Evolutionary conservation across 331 rosid genomes (phyloP).

Genomic region (Arachis monticola): DNA sequence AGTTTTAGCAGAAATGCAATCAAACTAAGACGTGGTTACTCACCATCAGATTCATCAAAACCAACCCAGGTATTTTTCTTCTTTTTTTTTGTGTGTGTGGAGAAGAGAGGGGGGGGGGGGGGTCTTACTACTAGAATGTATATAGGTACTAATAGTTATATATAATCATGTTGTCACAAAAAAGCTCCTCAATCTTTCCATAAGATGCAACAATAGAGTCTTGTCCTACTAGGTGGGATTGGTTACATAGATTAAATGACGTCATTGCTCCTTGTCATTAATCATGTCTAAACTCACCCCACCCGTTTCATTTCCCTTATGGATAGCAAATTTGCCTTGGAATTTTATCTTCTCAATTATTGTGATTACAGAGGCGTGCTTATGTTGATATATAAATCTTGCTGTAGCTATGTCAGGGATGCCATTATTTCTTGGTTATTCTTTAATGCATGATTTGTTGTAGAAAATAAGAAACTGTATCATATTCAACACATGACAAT

Average conservation of each 20-base stretch:
- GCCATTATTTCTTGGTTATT: constrained; percentile 12
- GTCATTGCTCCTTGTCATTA: too few species aligned
- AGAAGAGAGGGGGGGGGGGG: too few species aligned
- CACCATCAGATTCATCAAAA: constrained; percentile 76
- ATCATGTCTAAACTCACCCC: too few species aligned
- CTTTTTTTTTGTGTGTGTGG: too few species aligned
- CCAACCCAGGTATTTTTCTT: constrained; percentile 68
- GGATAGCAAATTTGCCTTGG: constrained; percentile 25
- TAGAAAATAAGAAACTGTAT: constrained; percentile 29
- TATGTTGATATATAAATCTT: constrained; percentile 13
- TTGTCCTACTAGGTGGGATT: background rate
- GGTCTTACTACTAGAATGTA: constrained; percentile 11
- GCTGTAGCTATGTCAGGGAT: constrained; percentile 14
- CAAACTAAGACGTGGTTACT: constrained; percentile 95
- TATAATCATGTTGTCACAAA: constrained; percentile 5
- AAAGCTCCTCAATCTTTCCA: constrained; percentile 3
- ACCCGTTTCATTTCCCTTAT: too few species aligned
- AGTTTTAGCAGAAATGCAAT: constrained; percentile 68
- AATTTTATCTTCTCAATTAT: constrained; percentile 22
- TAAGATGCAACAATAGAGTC: background rate
- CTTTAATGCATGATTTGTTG: constrained; percentile 4
- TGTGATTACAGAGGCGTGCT: constrained; percentile 5
- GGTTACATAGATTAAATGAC: background rate
- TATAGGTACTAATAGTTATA: constrained; percentile 1
- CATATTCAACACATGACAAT: constrained; percentile 13